phyloP scores from a whole-genome alignment of 495 filamentous ascomycete genomes.

The Aspergillus kassunensis region DNA sequence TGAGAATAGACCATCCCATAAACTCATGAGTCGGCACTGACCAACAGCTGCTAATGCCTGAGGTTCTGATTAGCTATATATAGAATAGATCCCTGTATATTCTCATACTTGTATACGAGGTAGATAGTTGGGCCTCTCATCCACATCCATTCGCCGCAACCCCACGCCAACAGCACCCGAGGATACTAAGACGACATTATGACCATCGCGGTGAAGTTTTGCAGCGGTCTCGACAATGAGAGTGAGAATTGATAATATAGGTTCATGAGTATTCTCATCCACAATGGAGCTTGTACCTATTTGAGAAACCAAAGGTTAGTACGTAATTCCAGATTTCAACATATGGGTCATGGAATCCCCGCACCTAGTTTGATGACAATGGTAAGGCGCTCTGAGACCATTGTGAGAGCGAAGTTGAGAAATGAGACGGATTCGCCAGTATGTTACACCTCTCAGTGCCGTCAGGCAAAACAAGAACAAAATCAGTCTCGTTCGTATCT shows the following conservation, averaged over 20 bases:
- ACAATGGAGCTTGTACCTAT: constrained; percentile 96
- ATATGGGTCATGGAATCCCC: constrained; percentile 24
- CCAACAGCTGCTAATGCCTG: constrained; percentile 93
- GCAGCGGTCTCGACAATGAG: constrained; percentile 91
- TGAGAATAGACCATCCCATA: constrained; percentile 89
- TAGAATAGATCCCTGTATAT: neutral
- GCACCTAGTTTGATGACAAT: constrained; percentile 94
- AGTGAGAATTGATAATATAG: constrained; percentile 84
- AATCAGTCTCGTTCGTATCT: neutral
- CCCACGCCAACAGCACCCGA: constrained; percentile 96
- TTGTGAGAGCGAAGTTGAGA: constrained; percentile 15
- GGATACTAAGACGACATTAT: constrained; percentile 91
- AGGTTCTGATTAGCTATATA: constrained; percentile 3
- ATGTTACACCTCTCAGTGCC: neutral
- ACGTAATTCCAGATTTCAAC: constrained; percentile 11
- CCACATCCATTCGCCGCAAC: constrained; percentile 80
- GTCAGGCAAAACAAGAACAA: neutral
- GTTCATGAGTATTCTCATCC: constrained; percentile 93
- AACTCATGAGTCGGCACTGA: constrained; percentile 89
- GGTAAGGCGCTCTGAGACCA: constrained; percentile 46
- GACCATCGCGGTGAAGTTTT: constrained; percentile 80
- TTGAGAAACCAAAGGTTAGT: constrained; percentile 14
- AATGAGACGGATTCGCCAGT: neutral
- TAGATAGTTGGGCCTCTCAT: constrained; percentile 83
- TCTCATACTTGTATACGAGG: constrained; percentile 68